Evolutionary conservation across 805 yeast species (phyloP), one percentile per base, ranked within the genome.

Genomic region (Zygoascus tannicola): DNA sequence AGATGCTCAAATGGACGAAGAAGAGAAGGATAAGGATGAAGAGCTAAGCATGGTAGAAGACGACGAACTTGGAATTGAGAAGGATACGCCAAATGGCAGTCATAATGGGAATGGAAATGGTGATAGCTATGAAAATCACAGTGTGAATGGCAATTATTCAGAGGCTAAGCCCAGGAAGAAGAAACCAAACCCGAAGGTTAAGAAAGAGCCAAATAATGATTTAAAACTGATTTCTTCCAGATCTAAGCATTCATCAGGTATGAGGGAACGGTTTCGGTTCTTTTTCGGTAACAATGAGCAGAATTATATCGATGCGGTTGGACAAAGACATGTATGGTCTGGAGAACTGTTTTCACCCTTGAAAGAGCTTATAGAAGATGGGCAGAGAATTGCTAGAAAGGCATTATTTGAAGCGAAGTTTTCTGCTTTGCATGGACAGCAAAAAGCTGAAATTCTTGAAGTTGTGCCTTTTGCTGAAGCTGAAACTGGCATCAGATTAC

Each of bases 251-350:
- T 28, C 38, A 8, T 35, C 38, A 23, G 39, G 47, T 4, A 56
- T 72, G 12, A 66, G 65, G 38, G 77, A 71, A 30, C 66, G 71
- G 39, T 51, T 70, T 33, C 57, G 55, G 30, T 58, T 70, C 35
- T 53, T 72, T 40, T 78, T 69, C 55, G 88, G 88, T 0, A 54
- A 61, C 22, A 70, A 76, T 50, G 68, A 66, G 32, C 57, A 57
- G 1, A 67, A 67, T 41, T 65, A 75, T 35, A 58, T 71, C 8
- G 57, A 59, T 15, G 59, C 75, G 2, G 59, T 74, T 3, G 58
- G 67, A 20, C 65, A 70, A 32, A 72, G 80, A 46, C 66, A 64
- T 15, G 62, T 60, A 3, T 80, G 81, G 76, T 76, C 75, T 30
- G 58, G 59, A 1, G 59, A 65, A 22, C 49, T 75, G 32, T 77